These are phyloP conservation scores for Atalantia buxifolia DNA, from an alignment of 345 rosid genomes.

Conservation along the genomic window DNA sequence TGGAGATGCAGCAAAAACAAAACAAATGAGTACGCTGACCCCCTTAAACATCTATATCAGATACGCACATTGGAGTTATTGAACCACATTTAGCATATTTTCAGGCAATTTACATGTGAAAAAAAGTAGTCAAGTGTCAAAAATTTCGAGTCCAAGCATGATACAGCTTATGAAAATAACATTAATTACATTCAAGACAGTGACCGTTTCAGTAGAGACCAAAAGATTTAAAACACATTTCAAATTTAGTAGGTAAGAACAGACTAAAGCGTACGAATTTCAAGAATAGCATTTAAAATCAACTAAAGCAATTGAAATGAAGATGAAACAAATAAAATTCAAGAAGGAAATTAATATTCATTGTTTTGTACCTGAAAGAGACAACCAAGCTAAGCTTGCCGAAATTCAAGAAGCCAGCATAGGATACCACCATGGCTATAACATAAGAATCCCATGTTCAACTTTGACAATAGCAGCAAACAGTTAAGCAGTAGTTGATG, in stretches of 20 bases:
- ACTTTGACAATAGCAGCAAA: slow-evolving; percentile 31
- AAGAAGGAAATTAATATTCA: slow-evolving; percentile 14
- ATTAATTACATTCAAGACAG: slow-evolving; percentile 2
- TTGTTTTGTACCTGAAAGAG: slow-evolving; percentile 41
- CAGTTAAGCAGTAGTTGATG: slow-evolving; percentile 19
- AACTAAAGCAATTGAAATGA: slow-evolving; percentile 14
- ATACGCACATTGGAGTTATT: slow-evolving; percentile 2
- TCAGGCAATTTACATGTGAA: neutral
- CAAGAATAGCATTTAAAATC: slow-evolving; percentile 15
- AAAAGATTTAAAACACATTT: slow-evolving; percentile 19
- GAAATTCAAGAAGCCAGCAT: slow-evolving; percentile 21
- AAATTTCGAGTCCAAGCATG: slow-evolving; percentile 20
- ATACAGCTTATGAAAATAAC: slow-evolving; percentile 17
- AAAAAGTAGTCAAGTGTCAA: neutral
- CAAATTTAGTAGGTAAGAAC: slow-evolving; percentile 26
- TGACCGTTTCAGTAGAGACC: slow-evolving; percentile 7
- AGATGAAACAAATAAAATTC: neutral
- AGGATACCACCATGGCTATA: slow-evolving; percentile 15
- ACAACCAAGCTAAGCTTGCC: slow-evolving; percentile 8
- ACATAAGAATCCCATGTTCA: neutral
- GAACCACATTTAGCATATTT: slow-evolving; percentile 3
- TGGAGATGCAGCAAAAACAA: slow-evolving; percentile 17
- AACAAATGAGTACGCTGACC: slow-evolving; percentile 10
- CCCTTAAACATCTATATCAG: slow-evolving; percentile 10
- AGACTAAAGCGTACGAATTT: slow-evolving; percentile 5